Evolutionary conservation across 2,329 filamentous ascomycete genomes (phyloP).

Genomic region (Aureobasidium melanogenum): DNA sequence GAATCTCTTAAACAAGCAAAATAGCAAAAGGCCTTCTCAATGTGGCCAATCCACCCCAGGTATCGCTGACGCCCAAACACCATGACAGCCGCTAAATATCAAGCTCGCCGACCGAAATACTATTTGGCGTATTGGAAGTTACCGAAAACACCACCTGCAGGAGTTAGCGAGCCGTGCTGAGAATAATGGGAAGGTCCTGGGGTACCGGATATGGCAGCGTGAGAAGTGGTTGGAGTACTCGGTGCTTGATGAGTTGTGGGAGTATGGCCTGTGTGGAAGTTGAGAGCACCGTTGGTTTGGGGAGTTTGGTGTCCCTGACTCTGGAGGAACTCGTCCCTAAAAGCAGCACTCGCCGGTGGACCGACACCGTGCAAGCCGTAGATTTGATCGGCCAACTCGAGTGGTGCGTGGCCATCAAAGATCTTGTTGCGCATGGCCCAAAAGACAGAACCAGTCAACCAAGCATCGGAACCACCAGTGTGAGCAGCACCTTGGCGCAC

Average conservation of each 20-base stretch:
- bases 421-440: conserved; percentile 87
- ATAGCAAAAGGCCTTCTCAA: conserved; percentile 1
- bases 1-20: background rate
- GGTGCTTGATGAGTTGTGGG: conserved; percentile 37
- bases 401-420: conserved; percentile 71
- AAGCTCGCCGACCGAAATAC: background rate
- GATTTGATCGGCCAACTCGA: conserved; percentile 78
- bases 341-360: conserved; percentile 46
- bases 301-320: conserved; percentile 36
- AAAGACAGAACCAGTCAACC: conserved; percentile 89
- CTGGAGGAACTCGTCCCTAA: conserved; percentile 27
- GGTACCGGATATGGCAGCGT: conserved; percentile 36
- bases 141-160: conserved; percentile 10
- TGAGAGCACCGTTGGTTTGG: conserved; percentile 22
- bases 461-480: conserved; percentile 86
- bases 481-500: conserved; percentile 82
- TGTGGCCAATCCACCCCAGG: background rate
- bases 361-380: conserved; percentile 71
- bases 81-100: conserved; percentile 3
- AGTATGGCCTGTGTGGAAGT: conserved; percentile 31
- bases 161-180: conserved; percentile 9
- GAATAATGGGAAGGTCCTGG: conserved; percentile 13
- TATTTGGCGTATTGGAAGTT: conserved; percentile 13
- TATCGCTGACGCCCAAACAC: conserved; percentile 6
- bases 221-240: conserved; percentile 58